Evolutionary conservation across 495 filamentous ascomycete genomes (phyloP).

Genomic region (Tuber calosporum): DNA sequence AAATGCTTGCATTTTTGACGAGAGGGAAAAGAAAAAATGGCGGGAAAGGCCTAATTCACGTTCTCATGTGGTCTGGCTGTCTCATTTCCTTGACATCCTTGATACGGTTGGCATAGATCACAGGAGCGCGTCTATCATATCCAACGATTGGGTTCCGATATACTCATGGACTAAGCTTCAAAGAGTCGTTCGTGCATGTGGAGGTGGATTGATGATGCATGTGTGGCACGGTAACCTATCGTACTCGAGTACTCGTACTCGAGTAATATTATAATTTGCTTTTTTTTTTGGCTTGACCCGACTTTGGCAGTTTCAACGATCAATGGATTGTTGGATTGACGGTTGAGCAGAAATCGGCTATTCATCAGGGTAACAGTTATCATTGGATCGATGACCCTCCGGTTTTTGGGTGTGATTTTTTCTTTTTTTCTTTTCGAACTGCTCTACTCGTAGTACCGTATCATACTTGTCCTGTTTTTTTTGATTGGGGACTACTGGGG

Average conservation of each 20-base stretch:
- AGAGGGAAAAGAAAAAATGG: not conserved
- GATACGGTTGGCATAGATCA: not conserved
- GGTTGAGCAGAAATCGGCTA: conserved; percentile 13
- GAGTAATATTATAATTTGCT: no score
- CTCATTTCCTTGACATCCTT: not conserved
- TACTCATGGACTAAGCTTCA: not conserved
- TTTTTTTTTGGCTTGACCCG: not conserved
- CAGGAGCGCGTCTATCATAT: not conserved
- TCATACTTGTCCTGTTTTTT: conserved; percentile 11
- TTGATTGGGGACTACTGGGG: not conserved
- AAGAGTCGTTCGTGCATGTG: not conserved
- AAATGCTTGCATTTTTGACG: not conserved
- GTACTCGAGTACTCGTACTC: no score
- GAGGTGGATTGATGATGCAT: not conserved
- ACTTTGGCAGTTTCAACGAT: not conserved
- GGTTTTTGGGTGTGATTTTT: conserved; percentile 15
- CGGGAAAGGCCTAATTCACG: not conserved
- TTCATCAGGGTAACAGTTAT: conserved; percentile 19
- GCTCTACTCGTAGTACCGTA: no score
- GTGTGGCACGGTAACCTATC: conserved; percentile 1
- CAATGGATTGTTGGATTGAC: conserved; percentile 15
- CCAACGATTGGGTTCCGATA: not conserved
- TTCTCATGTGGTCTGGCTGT: not conserved
- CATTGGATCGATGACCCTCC: conserved; percentile 13
- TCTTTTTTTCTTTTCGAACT: not conserved